Percentiles rank a stretch among this genome's conserved stretches.
phyloP scores from a whole-genome alignment of 2,329 filamentous ascomycete species.

The Hyphodiscus sp. region DNA sequence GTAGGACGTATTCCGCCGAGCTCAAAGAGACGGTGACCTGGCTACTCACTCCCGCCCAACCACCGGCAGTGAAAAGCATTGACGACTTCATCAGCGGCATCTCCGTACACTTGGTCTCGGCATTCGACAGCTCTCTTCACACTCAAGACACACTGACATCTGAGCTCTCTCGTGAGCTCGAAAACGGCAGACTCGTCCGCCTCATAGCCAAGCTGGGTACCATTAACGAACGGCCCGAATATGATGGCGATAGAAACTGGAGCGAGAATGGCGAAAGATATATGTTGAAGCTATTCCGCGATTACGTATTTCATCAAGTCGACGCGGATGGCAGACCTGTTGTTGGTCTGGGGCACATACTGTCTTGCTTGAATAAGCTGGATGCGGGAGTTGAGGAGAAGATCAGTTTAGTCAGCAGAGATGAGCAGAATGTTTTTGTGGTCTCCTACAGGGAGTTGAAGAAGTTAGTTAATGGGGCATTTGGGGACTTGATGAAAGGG shows the following conservation, averaged over 20 bases:
- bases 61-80: constrained; percentile 60
- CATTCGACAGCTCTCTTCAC: constrained; percentile 75
- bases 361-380: constrained; percentile 83
- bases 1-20: constrained; percentile 68
- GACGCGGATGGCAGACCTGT: constrained; percentile 78
- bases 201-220: constrained; percentile 76
- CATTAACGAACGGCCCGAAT: constrained; percentile 85
- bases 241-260: constrained; percentile 72
- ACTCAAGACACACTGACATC: constrained; percentile 67
- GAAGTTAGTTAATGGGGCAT: constrained; percentile 52
- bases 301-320: constrained; percentile 96
- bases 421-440: constrained; percentile 83
- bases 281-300: constrained; percentile 87
- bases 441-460: constrained; percentile 87
- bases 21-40: constrained; percentile 75
- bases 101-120: constrained; percentile 65
- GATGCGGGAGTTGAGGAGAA: constrained; percentile 86
- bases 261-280: constrained; percentile 90
- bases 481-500: constrained; percentile 43
- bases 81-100: constrained; percentile 76
- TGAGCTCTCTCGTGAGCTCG: constrained; percentile 72
- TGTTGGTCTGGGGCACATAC: constrained; percentile 79
- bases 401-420: constrained; percentile 77
- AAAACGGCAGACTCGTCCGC: constrained; percentile 81
- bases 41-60: constrained; percentile 64